phyloP scores from a whole-genome alignment of 768 basidiomycete genomes.

The Filobasidium floriforme region DNA sequence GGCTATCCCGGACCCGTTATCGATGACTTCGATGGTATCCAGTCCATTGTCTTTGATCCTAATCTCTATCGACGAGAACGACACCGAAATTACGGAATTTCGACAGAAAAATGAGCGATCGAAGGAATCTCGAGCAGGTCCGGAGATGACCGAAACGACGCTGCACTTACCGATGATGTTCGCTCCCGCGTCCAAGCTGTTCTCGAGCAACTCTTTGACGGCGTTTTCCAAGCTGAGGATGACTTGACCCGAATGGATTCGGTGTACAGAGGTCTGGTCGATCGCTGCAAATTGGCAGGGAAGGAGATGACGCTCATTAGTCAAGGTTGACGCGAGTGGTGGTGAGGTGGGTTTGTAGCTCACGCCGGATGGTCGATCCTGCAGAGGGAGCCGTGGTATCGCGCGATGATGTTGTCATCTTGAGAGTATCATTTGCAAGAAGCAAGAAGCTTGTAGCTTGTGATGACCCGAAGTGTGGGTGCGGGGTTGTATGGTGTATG shows the following conservation, averaged over 20 bases:
- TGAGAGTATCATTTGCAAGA: too few species aligned
- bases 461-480: too few species aligned
- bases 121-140: not conserved
- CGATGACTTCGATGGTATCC: constrained; percentile 73
- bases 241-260: constrained; percentile 89
- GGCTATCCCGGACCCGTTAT: constrained; percentile 83
- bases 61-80: constrained; percentile 56
- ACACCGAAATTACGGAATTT: not conserved
- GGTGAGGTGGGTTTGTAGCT: not conserved
- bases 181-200: constrained; percentile 86
- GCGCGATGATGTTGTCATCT: too few species aligned
- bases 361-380: not conserved
- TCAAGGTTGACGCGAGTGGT: too few species aligned
- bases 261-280: constrained; percentile 69
- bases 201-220: constrained; percentile 93
- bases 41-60: constrained; percentile 82
- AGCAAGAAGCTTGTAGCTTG: too few species aligned
- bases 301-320: too few species aligned
- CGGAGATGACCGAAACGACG: not conserved
- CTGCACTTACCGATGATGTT: constrained; percentile 64
- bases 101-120: not conserved
- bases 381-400: too few species aligned
- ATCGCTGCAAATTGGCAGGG: constrained; percentile 50
- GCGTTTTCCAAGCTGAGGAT: constrained; percentile 87
- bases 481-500: too few species aligned